phyloP scores from a whole-genome alignment of 1,139 yeast species.

The Oligophagozyma castellii region DNA sequence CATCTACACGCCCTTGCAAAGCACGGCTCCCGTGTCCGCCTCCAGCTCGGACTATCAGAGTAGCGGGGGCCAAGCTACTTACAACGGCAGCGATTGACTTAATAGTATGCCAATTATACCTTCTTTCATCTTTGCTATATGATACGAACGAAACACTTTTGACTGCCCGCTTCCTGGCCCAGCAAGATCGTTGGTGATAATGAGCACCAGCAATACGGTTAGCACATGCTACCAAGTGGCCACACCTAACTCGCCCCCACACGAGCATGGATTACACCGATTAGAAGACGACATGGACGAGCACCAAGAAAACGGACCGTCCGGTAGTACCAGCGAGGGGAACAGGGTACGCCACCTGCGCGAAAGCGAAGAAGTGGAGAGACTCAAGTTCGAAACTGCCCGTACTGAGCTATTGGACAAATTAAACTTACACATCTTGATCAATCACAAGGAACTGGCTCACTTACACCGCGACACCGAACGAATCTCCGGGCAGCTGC shows the following conservation, averaged over 20 bases:
- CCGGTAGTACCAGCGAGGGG: constrained; percentile 1
- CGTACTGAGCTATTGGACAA: constrained; percentile 25
- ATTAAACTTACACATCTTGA: constrained; percentile 56
- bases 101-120: no score
- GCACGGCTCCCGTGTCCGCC: neutral
- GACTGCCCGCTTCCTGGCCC: no score
- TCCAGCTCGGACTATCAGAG: neutral
- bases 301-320: constrained; percentile 2
- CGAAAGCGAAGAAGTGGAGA: constrained; percentile 21
- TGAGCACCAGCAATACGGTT: no score
- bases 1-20: neutral
- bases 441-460: constrained; percentile 54
- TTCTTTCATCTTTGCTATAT: no score
- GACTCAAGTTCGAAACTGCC: constrained; percentile 18
- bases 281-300: constrained; percentile 5
- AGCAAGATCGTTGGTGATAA: no score
- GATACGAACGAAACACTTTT: no score
- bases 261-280: no score
- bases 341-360: constrained; percentile 3
- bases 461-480: constrained; percentile 49
- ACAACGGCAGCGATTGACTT: neutral
- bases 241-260: constrained; percentile 31
- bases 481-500: constrained; percentile 49
- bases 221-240: constrained; percentile 26
- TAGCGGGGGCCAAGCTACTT: neutral